These are phyloP conservation scores for Leishmania aethiopica DNA, from an alignment of 208 protist genomes.

Conservation along the genomic window DNA sequence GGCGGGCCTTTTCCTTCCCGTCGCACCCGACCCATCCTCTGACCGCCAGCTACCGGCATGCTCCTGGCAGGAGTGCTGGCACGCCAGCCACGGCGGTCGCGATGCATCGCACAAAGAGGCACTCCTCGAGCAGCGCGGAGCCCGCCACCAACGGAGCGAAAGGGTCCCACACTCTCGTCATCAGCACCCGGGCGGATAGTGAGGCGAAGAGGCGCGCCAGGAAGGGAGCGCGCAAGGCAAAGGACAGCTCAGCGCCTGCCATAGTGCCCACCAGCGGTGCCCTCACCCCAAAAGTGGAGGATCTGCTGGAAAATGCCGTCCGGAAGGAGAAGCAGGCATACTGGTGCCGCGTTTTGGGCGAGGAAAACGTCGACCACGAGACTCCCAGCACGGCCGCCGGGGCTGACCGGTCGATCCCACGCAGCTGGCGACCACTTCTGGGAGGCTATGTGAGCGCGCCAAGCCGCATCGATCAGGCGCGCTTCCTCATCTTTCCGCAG, in stretches of 20 bases:
- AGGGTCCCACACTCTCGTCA: constrained; percentile 10
- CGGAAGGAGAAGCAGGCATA: constrained; percentile 12
- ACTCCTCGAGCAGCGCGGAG: not conserved
- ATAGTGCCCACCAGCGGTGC: not conserved
- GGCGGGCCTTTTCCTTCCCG: constrained; percentile 48
- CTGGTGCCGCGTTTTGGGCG: constrained; percentile 19
- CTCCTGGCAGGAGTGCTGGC: constrained; percentile 5
- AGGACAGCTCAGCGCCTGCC: not conserved
- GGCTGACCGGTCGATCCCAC: constrained; percentile 14
- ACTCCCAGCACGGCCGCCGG: not conserved
- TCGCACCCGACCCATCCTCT: constrained; percentile 42
- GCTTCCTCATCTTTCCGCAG: constrained; percentile 68
- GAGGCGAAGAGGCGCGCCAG: constrained; percentile 2
- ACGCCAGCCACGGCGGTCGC: constrained; percentile 12
- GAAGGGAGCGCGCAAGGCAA: constrained; percentile 13
- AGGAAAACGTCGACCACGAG: constrained; percentile 1
- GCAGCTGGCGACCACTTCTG: constrained; percentile 24
- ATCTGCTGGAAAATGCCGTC: constrained; percentile 13
- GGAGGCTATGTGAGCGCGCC: constrained; percentile 49
- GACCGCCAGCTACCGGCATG: constrained; percentile 35
- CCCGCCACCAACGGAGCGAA: not conserved
- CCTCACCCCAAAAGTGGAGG: constrained; percentile 4
- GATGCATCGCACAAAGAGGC: not conserved
- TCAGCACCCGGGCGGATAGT: constrained; percentile 13
- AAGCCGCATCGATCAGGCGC: constrained; percentile 18